phyloP scores from a whole-genome alignment of 2,329 filamentous ascomycete species.

The Neofusicoccum parvum region DNA sequence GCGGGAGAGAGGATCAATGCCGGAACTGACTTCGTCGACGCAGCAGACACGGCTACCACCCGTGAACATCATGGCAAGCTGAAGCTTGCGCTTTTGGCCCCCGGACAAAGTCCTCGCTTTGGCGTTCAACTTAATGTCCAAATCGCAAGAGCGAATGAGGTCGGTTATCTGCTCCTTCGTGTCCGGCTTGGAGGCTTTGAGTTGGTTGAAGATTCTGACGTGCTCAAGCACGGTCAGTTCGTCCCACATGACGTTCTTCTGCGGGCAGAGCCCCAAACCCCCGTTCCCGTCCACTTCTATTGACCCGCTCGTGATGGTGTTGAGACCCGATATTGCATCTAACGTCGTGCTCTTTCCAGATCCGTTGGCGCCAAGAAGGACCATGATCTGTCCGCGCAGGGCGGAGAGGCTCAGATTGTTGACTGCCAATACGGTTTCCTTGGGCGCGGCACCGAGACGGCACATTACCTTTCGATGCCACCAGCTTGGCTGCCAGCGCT shows the following conservation, averaged over 20 bases:
- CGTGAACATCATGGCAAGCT: conserved; percentile 93
- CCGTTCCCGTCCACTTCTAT: conserved; percentile 78
- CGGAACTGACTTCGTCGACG: conserved; percentile 87
- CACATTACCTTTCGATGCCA: conserved; percentile 54
- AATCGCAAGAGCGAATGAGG: conserved; percentile 71
- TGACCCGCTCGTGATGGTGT: conserved; percentile 71
- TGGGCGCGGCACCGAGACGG: conserved; percentile 49
- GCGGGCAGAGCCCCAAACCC: conserved; percentile 83
- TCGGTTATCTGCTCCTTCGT: conserved; percentile 61
- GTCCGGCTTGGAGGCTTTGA: conserved; percentile 69
- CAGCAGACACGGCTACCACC: conserved; percentile 87
- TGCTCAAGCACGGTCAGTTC: conserved; percentile 85
- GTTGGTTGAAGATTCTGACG: conserved; percentile 76
- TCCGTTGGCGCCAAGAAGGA: conserved; percentile 85
- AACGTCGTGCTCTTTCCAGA: conserved; percentile 89
- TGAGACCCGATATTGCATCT: conserved; percentile 82
- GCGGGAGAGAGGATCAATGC: conserved; percentile 81
- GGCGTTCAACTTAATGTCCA: conserved; percentile 72
- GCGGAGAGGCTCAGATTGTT: conserved; percentile 71
- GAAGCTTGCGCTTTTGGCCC: conserved; percentile 88
- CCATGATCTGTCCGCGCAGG: conserved; percentile 78
- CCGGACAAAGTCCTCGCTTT: conserved; percentile 79
- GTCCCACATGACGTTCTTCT: conserved; percentile 94
- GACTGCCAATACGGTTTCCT: conserved; percentile 77
- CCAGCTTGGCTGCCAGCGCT: conserved; percentile 71